Conservation (phyloP, 805 yeast genomes). For the Starmerella geochares region DNA sequence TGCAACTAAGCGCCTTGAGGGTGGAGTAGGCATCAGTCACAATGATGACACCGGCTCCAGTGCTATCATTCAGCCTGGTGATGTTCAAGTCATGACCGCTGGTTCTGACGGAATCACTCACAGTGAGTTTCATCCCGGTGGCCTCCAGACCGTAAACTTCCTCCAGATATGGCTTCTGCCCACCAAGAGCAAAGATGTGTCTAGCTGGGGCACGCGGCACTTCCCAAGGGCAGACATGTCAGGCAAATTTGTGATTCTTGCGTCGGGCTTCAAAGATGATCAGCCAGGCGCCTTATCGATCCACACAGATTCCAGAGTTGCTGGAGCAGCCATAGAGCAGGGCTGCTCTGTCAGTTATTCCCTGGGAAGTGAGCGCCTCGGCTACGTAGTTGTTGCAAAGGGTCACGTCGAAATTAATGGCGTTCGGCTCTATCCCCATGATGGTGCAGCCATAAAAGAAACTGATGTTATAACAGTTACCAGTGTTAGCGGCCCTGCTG, state of each 20-base stretch:
- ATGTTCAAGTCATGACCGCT: constrained; percentile 21
- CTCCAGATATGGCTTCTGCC: constrained; percentile 22
- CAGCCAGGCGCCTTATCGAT: neutral
- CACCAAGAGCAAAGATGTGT: constrained; percentile 6
- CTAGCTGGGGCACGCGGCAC: constrained; percentile 20
- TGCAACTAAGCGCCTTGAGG: constrained; percentile 11
- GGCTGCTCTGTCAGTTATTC: neutral
- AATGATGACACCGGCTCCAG: constrained; percentile 15
- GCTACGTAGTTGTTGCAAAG: constrained; percentile 6
- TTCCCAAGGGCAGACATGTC: constrained; percentile 13
- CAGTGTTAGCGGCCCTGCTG: neutral
- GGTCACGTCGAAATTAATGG: constrained; percentile 10
- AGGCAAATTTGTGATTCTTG: constrained; percentile 13
- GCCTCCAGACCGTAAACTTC: constrained; percentile 3
- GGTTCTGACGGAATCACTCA: constrained; percentile 18
- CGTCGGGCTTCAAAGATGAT: constrained; percentile 11
- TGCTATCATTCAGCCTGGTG: constrained; percentile 17
- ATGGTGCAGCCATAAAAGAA: constrained; percentile 9
- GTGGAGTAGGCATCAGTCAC: constrained; percentile 18
- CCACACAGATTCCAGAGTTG: constrained; percentile 8
- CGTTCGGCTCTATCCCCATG: constrained; percentile 2
- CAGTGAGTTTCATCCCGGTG: constrained; percentile 13
- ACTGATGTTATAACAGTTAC: neutral
- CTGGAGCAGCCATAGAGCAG: neutral
- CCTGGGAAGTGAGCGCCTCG: constrained; percentile 4